These are phyloP conservation scores for Geotrichum phurueaensis DNA, from an alignment of 1,139 yeast genomes.

Conservation along the genomic window DNA sequence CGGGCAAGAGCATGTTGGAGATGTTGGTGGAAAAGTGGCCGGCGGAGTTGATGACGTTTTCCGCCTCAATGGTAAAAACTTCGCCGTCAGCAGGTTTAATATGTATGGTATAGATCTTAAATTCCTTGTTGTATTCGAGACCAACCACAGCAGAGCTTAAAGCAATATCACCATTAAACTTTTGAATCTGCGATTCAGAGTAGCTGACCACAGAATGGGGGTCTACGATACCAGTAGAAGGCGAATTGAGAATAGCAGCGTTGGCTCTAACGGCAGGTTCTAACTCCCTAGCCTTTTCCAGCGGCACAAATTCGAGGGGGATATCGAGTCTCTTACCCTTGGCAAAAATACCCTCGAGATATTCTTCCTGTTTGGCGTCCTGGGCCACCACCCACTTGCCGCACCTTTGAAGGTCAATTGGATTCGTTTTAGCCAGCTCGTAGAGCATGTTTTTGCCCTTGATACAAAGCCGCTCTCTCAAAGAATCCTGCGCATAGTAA, in stretches of 20 bases:
- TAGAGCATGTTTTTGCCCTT: constrained; percentile 69
- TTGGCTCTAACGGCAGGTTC: constrained; percentile 67
- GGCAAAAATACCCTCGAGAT: constrained; percentile 48
- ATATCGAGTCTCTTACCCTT: constrained; percentile 46
- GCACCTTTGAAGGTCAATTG: constrained; percentile 55
- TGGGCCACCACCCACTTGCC: constrained; percentile 89
- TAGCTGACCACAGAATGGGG: constrained; percentile 70
- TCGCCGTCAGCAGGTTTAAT: constrained; percentile 29
- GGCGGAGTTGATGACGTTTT: constrained; percentile 65
- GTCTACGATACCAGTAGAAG: constrained; percentile 78
- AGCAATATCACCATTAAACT: constrained; percentile 59
- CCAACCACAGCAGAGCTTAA: constrained; percentile 52
- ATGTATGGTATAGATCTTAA: constrained; percentile 18
- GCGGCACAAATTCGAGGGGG: constrained; percentile 52
- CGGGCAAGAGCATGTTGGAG: constrained; percentile 63
- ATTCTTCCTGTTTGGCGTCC: constrained; percentile 53
- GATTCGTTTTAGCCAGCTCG: constrained; percentile 43
- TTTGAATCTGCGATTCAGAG: constrained; percentile 48
- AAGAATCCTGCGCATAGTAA: constrained; percentile 63
- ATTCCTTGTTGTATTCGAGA: constrained; percentile 33
- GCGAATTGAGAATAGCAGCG: constrained; percentile 63
- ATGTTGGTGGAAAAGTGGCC: constrained; percentile 69
- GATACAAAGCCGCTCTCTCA: constrained; percentile 66
- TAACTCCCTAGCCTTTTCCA: constrained; percentile 39
- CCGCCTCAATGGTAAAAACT: constrained; percentile 45